Evolutionary conservation across 768 basidiomycete species (phyloP).

Genomic region (Rossbeevera mucosa): DNA sequence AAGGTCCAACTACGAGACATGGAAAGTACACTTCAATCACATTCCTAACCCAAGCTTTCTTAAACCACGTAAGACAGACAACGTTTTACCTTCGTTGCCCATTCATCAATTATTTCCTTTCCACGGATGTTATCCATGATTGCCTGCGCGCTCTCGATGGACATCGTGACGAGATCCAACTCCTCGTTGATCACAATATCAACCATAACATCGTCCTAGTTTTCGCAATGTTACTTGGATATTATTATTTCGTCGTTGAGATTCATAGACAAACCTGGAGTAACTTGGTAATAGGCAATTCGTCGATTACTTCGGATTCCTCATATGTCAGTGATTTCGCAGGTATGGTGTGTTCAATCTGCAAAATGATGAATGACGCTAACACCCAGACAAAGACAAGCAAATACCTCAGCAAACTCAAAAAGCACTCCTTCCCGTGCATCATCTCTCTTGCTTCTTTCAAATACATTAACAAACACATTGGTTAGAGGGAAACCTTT

Average conservation of each 20-base stretch:
- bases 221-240: not conserved
- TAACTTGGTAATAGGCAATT: conserved; percentile 19
- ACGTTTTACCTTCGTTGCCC: conserved; percentile 18
- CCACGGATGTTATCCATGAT: conserved; percentile 15
- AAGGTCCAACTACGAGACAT: not conserved
- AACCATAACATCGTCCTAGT: conserved; percentile 33
- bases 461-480: conserved; percentile 43
- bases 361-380: not conserved
- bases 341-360: conserved; percentile 38
- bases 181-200: conserved; percentile 26
- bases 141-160: conserved; percentile 17
- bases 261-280: conserved; percentile 21
- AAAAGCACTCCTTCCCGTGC: conserved; percentile 20
- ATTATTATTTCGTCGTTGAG: not conserved
- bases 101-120: conserved; percentile 15
- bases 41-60: not conserved
- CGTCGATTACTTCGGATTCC: conserved; percentile 12
- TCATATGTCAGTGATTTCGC: conserved; percentile 3
- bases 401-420: conserved; percentile 33
- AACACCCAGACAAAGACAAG: not conserved
- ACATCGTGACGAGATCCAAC: conserved; percentile 17
- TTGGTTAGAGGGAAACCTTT: conserved; percentile 35
- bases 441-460: conserved; percentile 27
- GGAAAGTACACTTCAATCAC: conserved; percentile 4
- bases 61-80: conserved; percentile 6